These are phyloP conservation scores for Saturnispora galanensis DNA, from an alignment of 805 yeast genomes.

Conservation along the genomic window DNA sequence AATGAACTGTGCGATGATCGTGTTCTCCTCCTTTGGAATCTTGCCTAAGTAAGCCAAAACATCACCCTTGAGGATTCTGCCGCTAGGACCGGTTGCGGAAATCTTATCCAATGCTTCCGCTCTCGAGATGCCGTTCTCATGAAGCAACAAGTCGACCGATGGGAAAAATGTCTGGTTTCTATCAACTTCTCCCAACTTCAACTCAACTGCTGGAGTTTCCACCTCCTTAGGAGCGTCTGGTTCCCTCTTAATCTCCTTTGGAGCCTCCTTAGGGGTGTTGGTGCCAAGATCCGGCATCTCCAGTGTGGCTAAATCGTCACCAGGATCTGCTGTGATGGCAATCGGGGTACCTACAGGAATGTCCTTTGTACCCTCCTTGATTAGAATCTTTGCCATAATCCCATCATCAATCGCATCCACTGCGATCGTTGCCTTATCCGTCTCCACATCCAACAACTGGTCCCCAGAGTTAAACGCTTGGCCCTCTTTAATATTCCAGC, in stretches of 20 bases:
- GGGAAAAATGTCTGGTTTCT: slow-evolving; percentile 64
- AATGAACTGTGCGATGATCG: slow-evolving; percentile 45
- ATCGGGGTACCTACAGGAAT: slow-evolving; percentile 83
- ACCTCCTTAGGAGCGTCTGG: slow-evolving; percentile 12
- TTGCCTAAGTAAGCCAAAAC: slow-evolving; percentile 75
- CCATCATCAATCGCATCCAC: slow-evolving; percentile 94
- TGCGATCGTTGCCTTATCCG: slow-evolving; percentile 75
- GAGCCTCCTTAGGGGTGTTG: slow-evolving; percentile 16
- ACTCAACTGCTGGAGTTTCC: slow-evolving; percentile 16
- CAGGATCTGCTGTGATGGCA: slow-evolving; percentile 81
- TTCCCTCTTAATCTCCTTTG: background rate
- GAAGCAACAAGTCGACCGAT: slow-evolving; percentile 61
- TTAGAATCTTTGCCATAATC: slow-evolving; percentile 62
- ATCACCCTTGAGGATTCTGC: slow-evolving; percentile 84
- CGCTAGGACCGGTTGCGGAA: slow-evolving; percentile 81
- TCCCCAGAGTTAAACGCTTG: slow-evolving; percentile 77
- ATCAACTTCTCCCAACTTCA: slow-evolving; percentile 38
- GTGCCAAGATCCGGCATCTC: slow-evolving; percentile 42
- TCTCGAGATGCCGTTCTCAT: slow-evolving; percentile 48
- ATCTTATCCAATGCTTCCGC: slow-evolving; percentile 67
- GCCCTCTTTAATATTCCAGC: slow-evolving; percentile 79
- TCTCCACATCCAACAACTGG: slow-evolving; percentile 69
- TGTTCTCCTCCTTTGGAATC: slow-evolving; percentile 47
- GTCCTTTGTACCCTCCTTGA: slow-evolving; percentile 67
- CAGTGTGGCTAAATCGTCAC: slow-evolving; percentile 64